These are phyloP conservation scores for Lophium mytilinum DNA, from an alignment of 495 filamentous ascomycete species.

Conservation along the genomic window DNA sequence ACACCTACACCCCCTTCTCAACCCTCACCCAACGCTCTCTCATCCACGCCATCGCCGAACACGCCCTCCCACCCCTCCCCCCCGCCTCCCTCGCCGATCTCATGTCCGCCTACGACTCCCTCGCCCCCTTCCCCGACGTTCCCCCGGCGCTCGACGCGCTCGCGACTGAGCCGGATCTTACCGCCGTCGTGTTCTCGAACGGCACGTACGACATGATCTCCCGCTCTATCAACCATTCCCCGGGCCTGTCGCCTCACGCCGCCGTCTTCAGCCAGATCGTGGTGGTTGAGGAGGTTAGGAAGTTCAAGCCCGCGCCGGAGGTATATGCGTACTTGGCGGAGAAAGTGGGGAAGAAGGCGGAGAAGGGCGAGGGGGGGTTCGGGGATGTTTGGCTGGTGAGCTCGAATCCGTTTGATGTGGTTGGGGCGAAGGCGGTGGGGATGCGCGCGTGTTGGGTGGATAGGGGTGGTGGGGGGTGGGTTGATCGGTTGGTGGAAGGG, in stretches of 20 bases:
- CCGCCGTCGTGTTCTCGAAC: constrained; percentile 67
- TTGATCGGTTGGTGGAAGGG: constrained; percentile 41
- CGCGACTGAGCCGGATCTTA: constrained; percentile 34
- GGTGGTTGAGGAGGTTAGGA: constrained; percentile 50
- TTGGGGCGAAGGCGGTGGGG: constrained; percentile 45
- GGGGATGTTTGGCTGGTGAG: constrained; percentile 63
- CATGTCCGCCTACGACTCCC: constrained; percentile 59
- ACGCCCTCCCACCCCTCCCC: constrained; percentile 37
- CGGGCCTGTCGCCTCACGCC: constrained; percentile 45
- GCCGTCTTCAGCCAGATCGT: constrained; percentile 49
- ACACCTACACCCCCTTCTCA: constrained; percentile 53
- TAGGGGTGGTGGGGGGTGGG: constrained; percentile 46
- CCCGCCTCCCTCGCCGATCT: constrained; percentile 39
- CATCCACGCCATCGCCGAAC: constrained; percentile 53
- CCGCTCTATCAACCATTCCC: constrained; percentile 49
- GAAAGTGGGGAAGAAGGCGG: constrained; percentile 39
- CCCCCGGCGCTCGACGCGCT: constrained; percentile 42
- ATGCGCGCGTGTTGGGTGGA: constrained; percentile 67
- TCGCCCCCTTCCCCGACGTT: constrained; percentile 66
- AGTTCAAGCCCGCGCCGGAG: constrained; percentile 63
- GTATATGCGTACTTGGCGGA: constrained; percentile 53
- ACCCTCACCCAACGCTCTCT: constrained; percentile 58
- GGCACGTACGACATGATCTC: constrained; percentile 58
- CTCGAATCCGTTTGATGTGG: constrained; percentile 76
- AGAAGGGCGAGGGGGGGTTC: constrained; percentile 25